Evolutionary conservation across 179 eudicot genomes (phyloP).

Genomic region (Beta corolliflora): DNA sequence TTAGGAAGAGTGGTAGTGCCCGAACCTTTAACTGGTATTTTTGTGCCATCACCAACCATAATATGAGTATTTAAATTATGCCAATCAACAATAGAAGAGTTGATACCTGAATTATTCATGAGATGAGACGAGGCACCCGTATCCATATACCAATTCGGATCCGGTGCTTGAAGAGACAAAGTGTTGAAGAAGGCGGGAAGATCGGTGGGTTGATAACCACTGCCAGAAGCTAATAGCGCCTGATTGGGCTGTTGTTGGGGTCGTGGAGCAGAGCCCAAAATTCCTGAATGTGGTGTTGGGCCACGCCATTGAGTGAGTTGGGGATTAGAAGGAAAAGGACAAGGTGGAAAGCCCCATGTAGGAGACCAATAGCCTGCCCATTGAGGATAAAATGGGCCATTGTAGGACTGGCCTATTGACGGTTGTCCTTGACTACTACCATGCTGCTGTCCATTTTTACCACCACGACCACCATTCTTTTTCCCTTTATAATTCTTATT

Average conservation of each 20-base stretch:
- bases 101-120: neutral
- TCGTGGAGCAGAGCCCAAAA: neutral
- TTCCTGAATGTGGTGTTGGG: too few relatives aligned
- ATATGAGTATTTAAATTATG: neutral
- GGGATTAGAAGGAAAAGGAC: too few relatives aligned
- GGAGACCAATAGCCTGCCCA: neutral
- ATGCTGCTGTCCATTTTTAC: too few relatives aligned
- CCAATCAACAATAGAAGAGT: neutral
- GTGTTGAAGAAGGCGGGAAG: neutral
- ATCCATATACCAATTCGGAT: neutral
- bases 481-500: too few relatives aligned
- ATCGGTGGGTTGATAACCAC: neutral
- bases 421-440: too few relatives aligned
- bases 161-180: neutral
- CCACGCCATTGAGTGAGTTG: too few relatives aligned
- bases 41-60: neutral
- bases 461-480: too few relatives aligned
- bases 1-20: neutral
- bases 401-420: neutral
- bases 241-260: neutral
- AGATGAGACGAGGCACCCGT: neutral
- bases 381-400: neutral
- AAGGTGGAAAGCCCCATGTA: too few relatives aligned
- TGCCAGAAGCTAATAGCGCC: too few relatives aligned
- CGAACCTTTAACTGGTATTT: neutral